phyloP scores from a whole-genome alignment of 1,284 basidiomycete species.

The Peniophora sp. region DNA sequence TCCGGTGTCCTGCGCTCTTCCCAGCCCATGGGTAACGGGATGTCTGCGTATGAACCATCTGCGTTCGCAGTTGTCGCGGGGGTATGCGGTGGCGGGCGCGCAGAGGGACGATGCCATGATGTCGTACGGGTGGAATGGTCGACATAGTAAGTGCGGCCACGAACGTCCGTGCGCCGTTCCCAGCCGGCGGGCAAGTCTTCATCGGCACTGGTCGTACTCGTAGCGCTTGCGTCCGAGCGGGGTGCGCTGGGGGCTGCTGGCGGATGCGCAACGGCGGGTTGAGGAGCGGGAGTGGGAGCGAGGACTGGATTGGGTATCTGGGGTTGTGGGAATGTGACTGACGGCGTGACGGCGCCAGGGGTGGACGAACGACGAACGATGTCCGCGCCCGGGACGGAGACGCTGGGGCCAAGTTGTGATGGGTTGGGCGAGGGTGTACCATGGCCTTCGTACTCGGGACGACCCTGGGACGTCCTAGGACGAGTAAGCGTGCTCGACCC shows the following conservation, averaged over 20 bases:
- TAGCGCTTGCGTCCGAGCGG: not conserved
- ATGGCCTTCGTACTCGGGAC: not conserved
- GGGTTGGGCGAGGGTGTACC: not conserved
- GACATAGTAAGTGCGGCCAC: constrained; percentile 88
- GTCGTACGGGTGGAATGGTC: constrained; percentile 92
- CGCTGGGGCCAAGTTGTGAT: not conserved
- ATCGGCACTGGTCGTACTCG: not conserved
- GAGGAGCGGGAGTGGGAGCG: not conserved
- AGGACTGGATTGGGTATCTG: not conserved
- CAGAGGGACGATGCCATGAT: constrained; percentile 79
- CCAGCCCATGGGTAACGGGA: constrained; percentile 77
- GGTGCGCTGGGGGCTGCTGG: not conserved
- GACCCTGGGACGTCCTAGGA: not conserved
- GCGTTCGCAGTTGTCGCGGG: constrained; percentile 50
- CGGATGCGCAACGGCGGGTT: not conserved
- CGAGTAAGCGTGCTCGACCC: not conserved
- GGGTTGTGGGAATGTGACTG: not conserved
- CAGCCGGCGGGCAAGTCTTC: constrained; percentile 67
- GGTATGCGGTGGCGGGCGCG: constrained; percentile 25
- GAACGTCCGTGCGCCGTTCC: constrained; percentile 90
- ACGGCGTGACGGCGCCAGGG: not conserved
- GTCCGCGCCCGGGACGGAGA: not conserved
- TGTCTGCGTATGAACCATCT: constrained; percentile 35
- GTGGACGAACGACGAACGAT: not conserved
- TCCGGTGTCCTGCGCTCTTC: constrained; percentile 94